Conservation (phyloP, 176 grass and related monocot species). For the Triticum dicoccoides region DNA sequence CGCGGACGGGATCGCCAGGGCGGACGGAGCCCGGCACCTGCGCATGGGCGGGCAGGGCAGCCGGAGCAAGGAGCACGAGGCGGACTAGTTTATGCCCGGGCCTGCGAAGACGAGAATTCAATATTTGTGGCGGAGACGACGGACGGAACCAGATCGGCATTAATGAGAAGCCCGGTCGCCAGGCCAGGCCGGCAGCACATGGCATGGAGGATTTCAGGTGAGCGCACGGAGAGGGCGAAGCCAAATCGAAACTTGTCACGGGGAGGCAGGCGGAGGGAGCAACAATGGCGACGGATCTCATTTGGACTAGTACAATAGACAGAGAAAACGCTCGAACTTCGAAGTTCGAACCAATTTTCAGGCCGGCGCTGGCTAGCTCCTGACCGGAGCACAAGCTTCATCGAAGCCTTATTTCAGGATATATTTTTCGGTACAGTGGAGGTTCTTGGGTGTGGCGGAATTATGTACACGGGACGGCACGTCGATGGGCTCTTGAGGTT, state of each 20-base stretch:
- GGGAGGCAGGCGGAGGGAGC: background rate
- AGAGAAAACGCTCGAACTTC: too few species aligned
- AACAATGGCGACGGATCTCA: conserved; percentile 12
- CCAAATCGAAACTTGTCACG: background rate
- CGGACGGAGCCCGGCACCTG: background rate
- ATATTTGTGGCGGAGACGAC: background rate
- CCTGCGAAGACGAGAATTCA: background rate
- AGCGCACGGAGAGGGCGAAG: conserved; percentile 3
- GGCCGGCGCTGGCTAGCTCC: background rate
- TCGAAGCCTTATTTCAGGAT: background rate
- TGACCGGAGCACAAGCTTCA: conserved; percentile 21
- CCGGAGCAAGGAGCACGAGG: conserved; percentile 27
- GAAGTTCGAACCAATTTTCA: background rate
- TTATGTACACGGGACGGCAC: conserved; percentile 41
- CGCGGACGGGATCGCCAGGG: background rate
- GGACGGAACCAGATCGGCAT: background rate
- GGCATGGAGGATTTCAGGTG: background rate
- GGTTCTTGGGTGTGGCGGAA: background rate
- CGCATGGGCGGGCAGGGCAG: conserved; percentile 20
- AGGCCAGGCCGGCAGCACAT: background rate
- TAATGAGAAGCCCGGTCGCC: background rate
- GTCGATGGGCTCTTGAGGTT: background rate
- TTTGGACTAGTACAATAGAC: too few species aligned
- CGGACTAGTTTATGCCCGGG: background rate
- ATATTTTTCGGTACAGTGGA: background rate